These are phyloP conservation scores for Trametes sanguinea DNA, from an alignment of 768 basidiomycete species.

Conservation along the genomic window DNA sequence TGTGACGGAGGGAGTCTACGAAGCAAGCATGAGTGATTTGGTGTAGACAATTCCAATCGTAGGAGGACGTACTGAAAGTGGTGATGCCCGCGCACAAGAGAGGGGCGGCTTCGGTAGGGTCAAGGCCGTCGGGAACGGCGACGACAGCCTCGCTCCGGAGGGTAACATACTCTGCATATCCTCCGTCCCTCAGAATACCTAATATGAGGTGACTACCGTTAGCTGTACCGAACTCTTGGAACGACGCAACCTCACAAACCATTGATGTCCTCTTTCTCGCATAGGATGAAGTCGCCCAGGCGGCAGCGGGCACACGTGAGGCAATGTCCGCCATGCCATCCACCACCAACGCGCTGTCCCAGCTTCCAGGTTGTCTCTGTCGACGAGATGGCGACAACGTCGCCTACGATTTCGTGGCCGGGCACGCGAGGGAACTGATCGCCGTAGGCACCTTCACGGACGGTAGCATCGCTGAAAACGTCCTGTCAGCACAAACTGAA, in stretches of 20 bases:
- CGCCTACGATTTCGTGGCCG: conserved; percentile 35
- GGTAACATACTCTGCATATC: conserved; percentile 32
- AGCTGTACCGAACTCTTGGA: too few relatives aligned
- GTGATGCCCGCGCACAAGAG: conserved; percentile 43
- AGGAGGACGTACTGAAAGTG: conserved; percentile 32
- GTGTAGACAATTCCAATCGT: background rate
- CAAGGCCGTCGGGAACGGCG: conserved; percentile 27
- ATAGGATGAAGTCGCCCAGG: conserved; percentile 29
- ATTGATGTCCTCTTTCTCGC: conserved; percentile 27
- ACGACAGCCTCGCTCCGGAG: conserved; percentile 30
- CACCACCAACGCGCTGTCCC: conserved; percentile 36
- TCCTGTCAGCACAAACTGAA: background rate
- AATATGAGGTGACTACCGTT: background rate
- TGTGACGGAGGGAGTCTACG: conserved; percentile 32
- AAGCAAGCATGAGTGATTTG: background rate
- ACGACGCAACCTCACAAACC: conserved; percentile 3
- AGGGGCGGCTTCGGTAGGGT: conserved; percentile 32
- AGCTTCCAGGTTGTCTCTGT: conserved; percentile 26
- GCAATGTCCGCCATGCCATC: conserved; percentile 35
- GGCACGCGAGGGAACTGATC: conserved; percentile 25
- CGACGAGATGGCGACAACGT: conserved; percentile 26
- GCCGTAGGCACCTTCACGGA: background rate
- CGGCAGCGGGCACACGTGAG: conserved; percentile 29
- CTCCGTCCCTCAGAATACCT: conserved; percentile 33
- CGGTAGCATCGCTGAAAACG: conserved; percentile 1